Evolutionary conservation across 2,329 filamentous ascomycete species (phyloP).

Genomic region (Pseudocercospora fijiensis): DNA sequence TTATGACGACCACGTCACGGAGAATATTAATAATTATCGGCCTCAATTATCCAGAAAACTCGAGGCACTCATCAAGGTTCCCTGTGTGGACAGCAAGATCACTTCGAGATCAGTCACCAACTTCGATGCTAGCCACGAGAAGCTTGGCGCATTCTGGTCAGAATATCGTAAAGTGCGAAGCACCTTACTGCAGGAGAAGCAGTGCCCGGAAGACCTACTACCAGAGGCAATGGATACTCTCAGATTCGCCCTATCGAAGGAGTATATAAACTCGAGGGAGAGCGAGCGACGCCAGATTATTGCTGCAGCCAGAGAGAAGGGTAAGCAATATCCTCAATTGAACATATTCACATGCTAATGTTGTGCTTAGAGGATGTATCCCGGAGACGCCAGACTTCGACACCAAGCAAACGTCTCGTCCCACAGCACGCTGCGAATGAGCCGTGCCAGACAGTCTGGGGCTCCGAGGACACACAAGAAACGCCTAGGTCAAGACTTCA

Average conservation of each 20-base stretch:
- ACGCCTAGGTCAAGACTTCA: not conserved
- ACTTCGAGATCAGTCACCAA: not conserved
- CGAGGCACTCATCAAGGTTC: not conserved
- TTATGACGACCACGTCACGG: not conserved
- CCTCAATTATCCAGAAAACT: not conserved
- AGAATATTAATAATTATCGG: not conserved
- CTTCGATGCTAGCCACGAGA: slow-evolving; percentile 5
- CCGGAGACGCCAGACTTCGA: not conserved
- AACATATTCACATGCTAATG: not conserved
- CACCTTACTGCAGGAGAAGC: not conserved
- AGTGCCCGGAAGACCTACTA: not conserved
- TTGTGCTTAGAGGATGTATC: not conserved
- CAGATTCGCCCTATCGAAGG: not conserved
- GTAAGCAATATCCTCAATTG: not conserved
- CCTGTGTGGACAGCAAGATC: not conserved
- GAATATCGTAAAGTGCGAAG: not conserved
- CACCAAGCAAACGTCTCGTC: not conserved
- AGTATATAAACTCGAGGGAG: not conserved
- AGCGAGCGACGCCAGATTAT: not conserved
- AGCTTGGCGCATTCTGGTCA: slow-evolving; percentile 1
- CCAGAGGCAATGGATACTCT: not conserved
- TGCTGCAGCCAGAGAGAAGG: not conserved
- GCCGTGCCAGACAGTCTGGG: not conserved
- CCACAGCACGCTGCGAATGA: not conserved
- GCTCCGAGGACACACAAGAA: not conserved